Base-by-base conservation (phyloP, 495 filamentous ascomycete species). In the Pseudomonodictys pantanalensis region DNA sequence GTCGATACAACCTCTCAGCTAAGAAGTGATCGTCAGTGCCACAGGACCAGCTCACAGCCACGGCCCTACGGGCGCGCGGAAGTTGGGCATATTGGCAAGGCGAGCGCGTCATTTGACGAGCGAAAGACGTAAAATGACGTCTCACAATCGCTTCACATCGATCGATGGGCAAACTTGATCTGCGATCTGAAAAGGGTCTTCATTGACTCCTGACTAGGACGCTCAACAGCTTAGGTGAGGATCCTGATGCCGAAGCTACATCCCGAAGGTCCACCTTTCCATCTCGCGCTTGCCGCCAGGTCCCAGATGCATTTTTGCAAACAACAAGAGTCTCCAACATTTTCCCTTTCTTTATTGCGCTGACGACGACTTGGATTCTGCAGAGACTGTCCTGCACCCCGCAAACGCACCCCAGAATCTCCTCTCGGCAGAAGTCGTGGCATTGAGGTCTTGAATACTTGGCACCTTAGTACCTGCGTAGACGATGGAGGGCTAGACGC, bases 301-400 rank as follows among this genome's bases (percentile, higher is more conserved):
- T n/a, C n/a, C n/a, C n/a, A n/a, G n/a, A n/a, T n/a, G n/a, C n/a
- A n/a, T n/a, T n/a, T n/a, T n/a, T n/a, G n/a, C n/a, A n/a, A n/a
- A n/a, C n/a, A n/a, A n/a, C n/a, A n/a, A n/a, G n/a, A n/a, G n/a
- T n/a, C n/a, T n/a, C n/a, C n/a, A n/a, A n/a, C n/a, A n/a, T n/a
- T n/a, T n/a, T n/a, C n/a, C n/a, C n/a, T n/a, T n/a, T 24, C 48
- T 58, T 63, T 24, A 63, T 57, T 63, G 60, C 46, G 60, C 60
- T 63, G 28, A 63, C 60, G 60, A 62, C 24, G 58, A 51, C 20
- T 52, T 24, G 10, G 7, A 8, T 2, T 10, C 29, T n/a, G 22
- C n/a, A 17, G 12, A 47, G 15, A 28, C 23, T 8, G 6, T 25
- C 28, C 18, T 23, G 32, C 18, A 49, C 22, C 11, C n/a, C n/a